Evolutionary conservation across 2,329 filamentous ascomycete genomes (phyloP), one percentile per base, ranked within the genome.

Genomic region (Colletotrichum costaricense): DNA sequence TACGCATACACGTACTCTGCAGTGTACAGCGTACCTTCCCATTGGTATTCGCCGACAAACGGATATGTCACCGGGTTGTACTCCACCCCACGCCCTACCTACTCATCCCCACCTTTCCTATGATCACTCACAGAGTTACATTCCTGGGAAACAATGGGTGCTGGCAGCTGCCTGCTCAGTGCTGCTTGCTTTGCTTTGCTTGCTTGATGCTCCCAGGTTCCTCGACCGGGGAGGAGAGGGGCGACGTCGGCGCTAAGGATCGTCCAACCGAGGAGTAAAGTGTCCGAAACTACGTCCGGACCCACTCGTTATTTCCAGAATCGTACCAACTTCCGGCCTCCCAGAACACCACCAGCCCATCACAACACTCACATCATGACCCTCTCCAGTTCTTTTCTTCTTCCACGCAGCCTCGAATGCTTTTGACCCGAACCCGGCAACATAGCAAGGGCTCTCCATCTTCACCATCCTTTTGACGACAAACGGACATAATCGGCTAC

Each of bases 241-340:
- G 42, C 42, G 19, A 49, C 19, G 42, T 49, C 42, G 46, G 28
- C 28, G 46, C 59, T 49, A 62, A 49, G 16, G 4, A 12, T n/a
- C 35, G 24, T 19, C 38, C 9, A 49, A 30, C 16, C 35, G 24
- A 38, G 11, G 35, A 28, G 38, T n/a, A 22, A 49, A 49, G 42
- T 49, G 22, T 28, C 35, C 58, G 38, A 58, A 12, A 30, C 12
- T 59, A 66, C 38, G 42, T 66, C 67, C 62, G 63, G 42, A 35
- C 33, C 68, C 63, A 58, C 46, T 24, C 42, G 33, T 38, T 67
- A 67, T 67, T 71, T 38, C 68, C 55, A 60, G 38, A 38, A 19
- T 56, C 55, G 52, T 56, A 24, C 63, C 46, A 30, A 33, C 56
- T 58, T 26, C 38, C 60, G 33, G 38, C 60, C 38, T 42, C 6